Conservation (phyloP, 1,284 basidiomycete species). For the Mycosarcoma mackinlayi region DNA sequence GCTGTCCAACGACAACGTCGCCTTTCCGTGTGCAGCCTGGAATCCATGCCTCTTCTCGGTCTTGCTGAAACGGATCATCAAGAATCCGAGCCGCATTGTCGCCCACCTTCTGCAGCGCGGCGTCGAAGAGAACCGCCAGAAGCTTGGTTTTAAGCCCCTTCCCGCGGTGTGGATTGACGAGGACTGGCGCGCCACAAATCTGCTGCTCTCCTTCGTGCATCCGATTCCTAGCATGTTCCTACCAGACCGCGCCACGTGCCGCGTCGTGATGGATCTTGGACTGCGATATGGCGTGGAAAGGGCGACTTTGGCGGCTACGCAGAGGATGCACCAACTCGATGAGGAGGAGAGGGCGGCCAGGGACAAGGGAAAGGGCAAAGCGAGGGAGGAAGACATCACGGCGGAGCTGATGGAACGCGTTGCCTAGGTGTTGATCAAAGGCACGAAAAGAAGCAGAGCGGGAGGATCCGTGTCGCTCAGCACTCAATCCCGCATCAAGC, state of each 20-base stretch:
- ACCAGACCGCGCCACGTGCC: constrained; percentile 34
- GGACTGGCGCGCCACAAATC: constrained; percentile 40
- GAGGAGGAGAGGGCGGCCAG: constrained; percentile 16
- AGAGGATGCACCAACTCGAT: constrained; percentile 29
- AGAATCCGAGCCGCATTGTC: constrained; percentile 20
- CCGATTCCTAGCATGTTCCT: constrained; percentile 42
- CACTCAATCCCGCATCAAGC: too few relatives aligned
- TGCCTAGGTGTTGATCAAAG: too few relatives aligned
- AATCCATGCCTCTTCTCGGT: constrained; percentile 44
- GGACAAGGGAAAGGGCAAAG: constrained; percentile 21
- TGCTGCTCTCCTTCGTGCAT: constrained; percentile 45
- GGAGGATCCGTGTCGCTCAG: too few relatives aligned
- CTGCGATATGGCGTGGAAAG: constrained; percentile 26
- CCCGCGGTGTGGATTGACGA: constrained; percentile 41
- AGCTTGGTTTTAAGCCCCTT: constrained; percentile 29
- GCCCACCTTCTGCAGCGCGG: constrained; percentile 16
- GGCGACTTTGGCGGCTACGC: constrained; percentile 19
- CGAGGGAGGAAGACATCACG: constrained; percentile 28
- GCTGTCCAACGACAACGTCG: constrained; percentile 35
- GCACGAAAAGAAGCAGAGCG: too few relatives aligned
- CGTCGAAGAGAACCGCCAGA: constrained; percentile 22
- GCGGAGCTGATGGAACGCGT: constrained; percentile 10
- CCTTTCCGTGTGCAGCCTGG: constrained; percentile 46
- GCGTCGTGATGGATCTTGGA: constrained; percentile 27
- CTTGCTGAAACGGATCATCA: constrained; percentile 26